A percentile compares a stretch with the other conserved stretches of the same genome.
phyloP scores from a whole-genome alignment of 2,329 filamentous ascomycete species.

The Colletotrichum tropicale region DNA sequence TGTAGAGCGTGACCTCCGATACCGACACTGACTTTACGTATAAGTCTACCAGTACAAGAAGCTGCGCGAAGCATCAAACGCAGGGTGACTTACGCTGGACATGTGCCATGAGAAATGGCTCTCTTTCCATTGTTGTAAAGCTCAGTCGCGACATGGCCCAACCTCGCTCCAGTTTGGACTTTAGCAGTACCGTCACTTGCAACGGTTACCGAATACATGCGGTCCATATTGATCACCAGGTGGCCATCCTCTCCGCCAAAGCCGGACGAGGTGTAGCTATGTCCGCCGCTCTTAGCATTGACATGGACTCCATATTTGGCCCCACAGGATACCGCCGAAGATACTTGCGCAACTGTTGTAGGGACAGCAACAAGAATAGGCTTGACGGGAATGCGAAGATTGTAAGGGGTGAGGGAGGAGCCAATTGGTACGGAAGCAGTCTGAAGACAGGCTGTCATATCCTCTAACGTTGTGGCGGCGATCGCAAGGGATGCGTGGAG shows the following conservation, averaged over 20 bases:
- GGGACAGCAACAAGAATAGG: conserved; percentile 50
- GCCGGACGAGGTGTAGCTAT: conserved; percentile 54
- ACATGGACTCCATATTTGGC: conserved; percentile 44
- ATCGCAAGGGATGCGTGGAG: not conserved
- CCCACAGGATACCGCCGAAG: conserved; percentile 51
- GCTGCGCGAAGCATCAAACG: rapidly evolving
- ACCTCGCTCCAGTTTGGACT: conserved; percentile 52
- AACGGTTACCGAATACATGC: conserved; percentile 47
- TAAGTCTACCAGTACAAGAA: rapidly evolving
- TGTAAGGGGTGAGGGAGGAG: conserved; percentile 28
- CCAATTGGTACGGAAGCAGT: conserved; percentile 24
- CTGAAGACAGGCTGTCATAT: conserved; percentile 25
- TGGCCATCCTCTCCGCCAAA: conserved; percentile 53
- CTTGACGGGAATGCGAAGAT: conserved; percentile 35
- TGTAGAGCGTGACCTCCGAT: conserved; percentile 44
- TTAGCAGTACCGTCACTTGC: conserved; percentile 43
- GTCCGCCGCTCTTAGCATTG: conserved; percentile 55
- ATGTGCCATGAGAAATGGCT: conserved; percentile 55
- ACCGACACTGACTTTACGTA: conserved; percentile 35
- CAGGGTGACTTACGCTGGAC: conserved; percentile 45
- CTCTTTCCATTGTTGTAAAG: conserved; percentile 40
- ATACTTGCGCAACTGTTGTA: conserved; percentile 44
- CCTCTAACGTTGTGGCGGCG: not conserved
- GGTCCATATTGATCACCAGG: conserved; percentile 50
- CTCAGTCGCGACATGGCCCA: conserved; percentile 50